Evolutionary conservation across 163 green algal genomes (phyloP), one percentile per base, ranked within the genome.

Genomic region (Chlamydomonas reinhardtii): DNA sequence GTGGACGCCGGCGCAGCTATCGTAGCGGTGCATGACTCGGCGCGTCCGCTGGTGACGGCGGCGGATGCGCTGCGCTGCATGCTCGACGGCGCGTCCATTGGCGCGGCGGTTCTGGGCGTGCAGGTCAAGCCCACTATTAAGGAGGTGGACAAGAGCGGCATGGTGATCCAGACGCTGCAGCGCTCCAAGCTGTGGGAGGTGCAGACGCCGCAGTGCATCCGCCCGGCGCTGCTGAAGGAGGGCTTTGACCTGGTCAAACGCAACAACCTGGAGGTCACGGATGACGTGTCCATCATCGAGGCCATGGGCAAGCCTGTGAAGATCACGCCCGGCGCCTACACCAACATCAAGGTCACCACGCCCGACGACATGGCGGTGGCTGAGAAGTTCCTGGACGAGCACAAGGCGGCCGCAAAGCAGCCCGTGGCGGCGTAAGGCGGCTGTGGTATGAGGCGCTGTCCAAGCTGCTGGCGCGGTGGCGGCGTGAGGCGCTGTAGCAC

Each of bases 211-310:
- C 98, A 99, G 95, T 96, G 99, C 77, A 99, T 99, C 70, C 84
- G 88, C 17, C 96, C 97, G 1, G 88, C 89, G 3, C 88, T 99
- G 88, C 92, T 99, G 81, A 84, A 83, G 2, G 76, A 92, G 5
- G 98, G 97, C 11, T 99, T 99, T 92, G 92, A 97, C 82, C 87
- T 97, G 75, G 96, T 99, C 9, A 87, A 91, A 64, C 73, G 84
- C 14, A 64, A 98, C 62, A 85, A 89, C 15, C 85, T 99, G 61
- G 96, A 98, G 80, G 96, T 99, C 9, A 99, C 98, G 16, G 98
- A 99, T 86, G 98, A 99, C 76, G 97, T 99, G 68, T 99, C 96
- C 27, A 98, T 99, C 88, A 95, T 99, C 19, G 98, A 99, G 89
- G 95, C 97, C 6, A 90, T 99, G 77, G 97, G 97, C 31, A 79